Base-by-base conservation (phyloP, 331 rosid genomes). In the Quercus lobata region DNA sequence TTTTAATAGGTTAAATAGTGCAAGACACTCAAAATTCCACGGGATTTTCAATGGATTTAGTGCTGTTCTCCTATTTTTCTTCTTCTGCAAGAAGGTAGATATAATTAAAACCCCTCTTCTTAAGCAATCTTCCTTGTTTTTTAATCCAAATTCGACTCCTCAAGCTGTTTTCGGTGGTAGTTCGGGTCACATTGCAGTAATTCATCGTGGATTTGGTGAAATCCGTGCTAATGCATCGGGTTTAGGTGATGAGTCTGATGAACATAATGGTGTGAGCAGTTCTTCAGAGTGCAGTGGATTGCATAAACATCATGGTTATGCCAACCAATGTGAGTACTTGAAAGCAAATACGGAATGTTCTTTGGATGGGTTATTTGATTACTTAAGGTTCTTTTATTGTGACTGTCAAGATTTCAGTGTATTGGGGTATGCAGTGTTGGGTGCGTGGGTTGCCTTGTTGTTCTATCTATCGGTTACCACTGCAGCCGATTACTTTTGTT, bases 401-500 rank as follows among this genome's bases (percentile, higher is more conserved):
- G 87, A 83, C 58, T 96, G 99, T 78, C 81, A 79, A 61, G 74
- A 72, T 46, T 72, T 89, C 71, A 80, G 86, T 18, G 25, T 88
- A 56, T 76, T 96, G 81, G 99, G 99, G 29, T 93, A 89, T 82
- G 69, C 81, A 37, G 89, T 83, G 8, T 86, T 96, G 82, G 74
- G 74, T 19, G 29, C 84, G 72, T 96, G 98, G 98, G 82, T 91
- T 68, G 96, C 92, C 82, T 91, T 97, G 34, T 79, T 93, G 91
- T 96, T 96, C 89, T 96, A 93, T 86, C 85, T 91, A 6, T 82
- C 93, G 90, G 99, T 98, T 44, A 96, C 92, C 61, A 96, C 98
- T 25, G 99, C 99, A 2, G 99, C 99, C 1, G 99, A 96, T 68
- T 96, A 88, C 80, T 96, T 96, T 71, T 96, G 99, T 76, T 92